Base-by-base conservation (phyloP, 2,329 filamentous ascomycete species). In the Colletotrichum kahawae region DNA sequence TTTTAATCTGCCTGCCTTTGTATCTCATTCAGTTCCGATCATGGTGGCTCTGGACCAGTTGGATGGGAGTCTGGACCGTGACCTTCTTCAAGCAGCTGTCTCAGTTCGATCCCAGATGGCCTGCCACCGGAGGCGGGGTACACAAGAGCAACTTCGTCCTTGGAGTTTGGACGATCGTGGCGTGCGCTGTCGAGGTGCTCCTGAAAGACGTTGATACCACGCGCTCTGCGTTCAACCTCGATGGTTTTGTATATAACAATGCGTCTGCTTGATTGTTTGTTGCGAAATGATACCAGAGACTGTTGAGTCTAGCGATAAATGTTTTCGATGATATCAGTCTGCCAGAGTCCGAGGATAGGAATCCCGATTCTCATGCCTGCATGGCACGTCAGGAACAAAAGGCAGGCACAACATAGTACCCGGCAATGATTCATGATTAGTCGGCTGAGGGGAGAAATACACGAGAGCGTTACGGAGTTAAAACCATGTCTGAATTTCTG, bases 71-170 rank as follows among this genome's bases (percentile, higher is more conserved):
- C 5, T 75, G 73, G 73, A 67, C 63, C 2, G 69, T 56, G 1
- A 63, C 73, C 0, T 72, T 75, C 14, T 54, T 33, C 10, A 65
- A 48, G 21, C 78, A 79, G 59, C 33, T 79, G 48, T 67, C 64
- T 5, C 71, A 71, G 7, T 79, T 79, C 24, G 77, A 79, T 36
- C 69, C 78, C 0, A 76, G 78, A 18, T 36, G 74, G 36, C 78
- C 78, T 8, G 74, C 77, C 5, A 79, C 77, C 21, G 78, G 78
- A 8, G 78, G 78, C 1, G 31, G 70, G 2, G 38, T 79, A 21
- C 78, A 79, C 36, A 77, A 71, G 59, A 77, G 77, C 27, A 79
- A 79, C 29, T 79, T 79, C 9, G 21, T 77, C 2, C 77, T 79
- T 4, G 78, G 78, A 0, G 64, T 77, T 1, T 79, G 78, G 78